phyloP scores from a whole-genome alignment of 192 early-diverging fungal genomes.

The Umbelopsis ramanniana region DNA sequence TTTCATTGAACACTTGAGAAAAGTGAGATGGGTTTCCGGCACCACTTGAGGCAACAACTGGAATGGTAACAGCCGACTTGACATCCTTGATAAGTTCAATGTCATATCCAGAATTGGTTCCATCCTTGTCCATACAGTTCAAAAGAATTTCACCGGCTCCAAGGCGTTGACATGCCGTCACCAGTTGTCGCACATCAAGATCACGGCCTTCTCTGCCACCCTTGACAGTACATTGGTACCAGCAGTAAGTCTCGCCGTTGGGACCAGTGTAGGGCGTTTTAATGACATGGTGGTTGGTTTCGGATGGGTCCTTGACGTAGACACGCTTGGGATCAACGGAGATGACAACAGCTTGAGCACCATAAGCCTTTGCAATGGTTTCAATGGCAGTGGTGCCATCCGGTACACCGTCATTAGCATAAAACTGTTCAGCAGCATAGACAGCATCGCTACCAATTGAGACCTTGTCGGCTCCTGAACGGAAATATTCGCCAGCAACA shows the following conservation, averaged over 20 bases:
- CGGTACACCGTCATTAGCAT: conserved; percentile 48
- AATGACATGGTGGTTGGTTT: conserved; percentile 79
- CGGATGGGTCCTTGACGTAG: conserved; percentile 80
- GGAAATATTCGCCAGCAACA: conserved; percentile 99
- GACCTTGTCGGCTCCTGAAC: conserved; percentile 99
- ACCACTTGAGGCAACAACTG: conserved; percentile 97
- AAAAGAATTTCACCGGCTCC: conserved; percentile 97
- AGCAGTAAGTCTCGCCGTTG: conserved; percentile 92
- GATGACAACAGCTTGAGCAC: conserved; percentile 97
- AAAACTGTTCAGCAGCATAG: conserved; percentile 90
- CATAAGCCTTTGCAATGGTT: conserved; percentile 92
- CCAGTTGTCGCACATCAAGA: conserved; percentile 91
- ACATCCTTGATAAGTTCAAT: conserved; percentile 81
- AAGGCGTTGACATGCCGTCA: conserved; percentile 82
- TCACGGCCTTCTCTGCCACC: conserved; percentile 97
- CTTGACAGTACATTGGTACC: conserved; percentile 99
- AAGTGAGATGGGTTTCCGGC: conserved; percentile 92
- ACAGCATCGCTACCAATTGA: conserved; percentile 99
- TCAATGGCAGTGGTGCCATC: conserved; percentile 90
- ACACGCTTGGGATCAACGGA: conserved; percentile 97
- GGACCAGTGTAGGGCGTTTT: conserved; percentile 78
- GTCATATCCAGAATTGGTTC: conserved; percentile 97
- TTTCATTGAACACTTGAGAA: conserved; percentile 80
- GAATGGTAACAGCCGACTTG: conserved; percentile 82
- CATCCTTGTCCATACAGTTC: conserved; percentile 99